Evolutionary conservation across 2,329 filamentous ascomycete species (phyloP), one percentile per base, ranked within the genome.

Genomic region (Hypoxylon sp.): DNA sequence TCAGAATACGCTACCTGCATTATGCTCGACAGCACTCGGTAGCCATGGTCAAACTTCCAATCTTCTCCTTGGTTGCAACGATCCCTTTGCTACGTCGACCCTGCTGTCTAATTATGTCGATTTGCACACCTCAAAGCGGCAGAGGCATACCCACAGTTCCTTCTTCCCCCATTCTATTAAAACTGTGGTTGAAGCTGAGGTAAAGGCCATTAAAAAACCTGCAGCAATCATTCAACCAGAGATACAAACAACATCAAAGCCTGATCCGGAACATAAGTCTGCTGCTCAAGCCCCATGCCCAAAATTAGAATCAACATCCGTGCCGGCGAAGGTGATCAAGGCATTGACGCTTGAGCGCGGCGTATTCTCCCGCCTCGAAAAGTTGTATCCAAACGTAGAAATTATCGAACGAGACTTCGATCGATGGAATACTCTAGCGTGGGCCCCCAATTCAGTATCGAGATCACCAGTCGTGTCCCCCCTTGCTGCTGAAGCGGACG

Each of bases 401-500:
- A 78, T 91, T 29, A 79, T 91, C 7, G 89, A 91, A 67, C 83
- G 89, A 51, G 87, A 91, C 68, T 89, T 87, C 62, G 76, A 76
- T 3, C 74, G 74, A 5, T 76, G 81, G 68, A 78, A 80, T 46
- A 76, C 73, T 5, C 58, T 76, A 32, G 37, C 65, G 8, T 80
- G 80, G 80, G 66, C 75, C 58, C 76, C 56, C 25, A 75, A 68
- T 55, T 73, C 76, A 50, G 71, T 76, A 23, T 65, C 69, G 25
- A 74, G 76, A n/a, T 79, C 78, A 6, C 75, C 77, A n/a, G 62
- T 78, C 2, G 63, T 72, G 3, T 83, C 81, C 0, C 68, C 78
- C 0, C 76, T 85, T 1, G 78, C 79, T 0, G 78, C 81, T 5
- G 91, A 93, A 75, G 90, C 92, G 2, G 94, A 97, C 71, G 78